Base-by-base conservation (phyloP, 2,329 filamentous ascomycete species). In the Monilinia fructigena region DNA sequence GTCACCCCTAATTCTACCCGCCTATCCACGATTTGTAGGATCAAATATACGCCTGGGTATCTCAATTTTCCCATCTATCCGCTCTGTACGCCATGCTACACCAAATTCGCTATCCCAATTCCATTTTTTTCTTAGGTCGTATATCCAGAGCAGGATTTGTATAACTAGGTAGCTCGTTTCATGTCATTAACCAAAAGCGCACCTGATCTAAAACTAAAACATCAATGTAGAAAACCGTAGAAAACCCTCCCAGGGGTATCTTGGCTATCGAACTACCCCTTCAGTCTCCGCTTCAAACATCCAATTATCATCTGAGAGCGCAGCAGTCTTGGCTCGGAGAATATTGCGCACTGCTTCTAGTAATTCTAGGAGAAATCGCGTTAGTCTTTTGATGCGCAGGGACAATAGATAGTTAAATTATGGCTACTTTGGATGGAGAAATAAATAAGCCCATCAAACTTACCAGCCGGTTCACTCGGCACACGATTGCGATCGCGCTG, bases 261-360 rank as follows among this genome's bases (percentile, higher is more conserved):
- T 35, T 7, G 1, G 16, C 26, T 58, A 64, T 38, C 62, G 50
- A 48, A 71, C 35, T 8, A 68, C 31, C 20, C 63, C 50, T 10
- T 74, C 71, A 20, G 74, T 72, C 66, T 76, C 74, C 31, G 85
- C 81, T 76, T 93, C 91, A 78, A 90, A 96, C 89, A 96, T 96
- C 93, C 93, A 97, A 73, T 89, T 90, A 74, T 97, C 93, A 61
- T 95, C 90, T 28, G 90, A 85, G 60, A 96, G 79, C 18, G 88
- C 86, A 20, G 86, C 84, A 2, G 93, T 89, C 75, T 92, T 92
- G 67, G 86, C 86, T 71, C 86, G 82, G 65, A 96, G 80, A 76
- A 89, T 93, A 45, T 86, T 84, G 70, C 86, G 85, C 58, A 93
- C 84, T 28, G 86, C 83, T 70, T 89, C 86, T 35, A 92, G 80